phyloP scores from a whole-genome alignment of 768 basidiomycete species.

The Suillus placidus region DNA sequence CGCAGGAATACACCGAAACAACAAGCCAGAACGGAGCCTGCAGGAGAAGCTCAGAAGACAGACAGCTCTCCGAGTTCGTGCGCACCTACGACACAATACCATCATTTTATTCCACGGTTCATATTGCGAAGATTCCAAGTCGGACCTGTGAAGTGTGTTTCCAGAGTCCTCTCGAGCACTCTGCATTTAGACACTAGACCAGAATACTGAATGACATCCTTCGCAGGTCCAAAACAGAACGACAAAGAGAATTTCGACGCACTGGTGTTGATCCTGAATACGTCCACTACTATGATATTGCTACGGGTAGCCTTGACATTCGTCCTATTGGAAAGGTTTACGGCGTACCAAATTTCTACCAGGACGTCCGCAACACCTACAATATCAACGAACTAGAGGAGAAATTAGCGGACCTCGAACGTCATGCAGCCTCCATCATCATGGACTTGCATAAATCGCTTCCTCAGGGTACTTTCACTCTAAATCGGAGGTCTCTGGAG shows the following conservation, averaged over 20 bases:
- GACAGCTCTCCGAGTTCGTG: not conserved
- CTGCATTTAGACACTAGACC: not conserved
- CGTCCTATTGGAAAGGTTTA: constrained; percentile 18
- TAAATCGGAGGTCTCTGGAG: constrained; percentile 33
- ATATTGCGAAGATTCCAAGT: constrained; percentile 16
- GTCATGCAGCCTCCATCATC: constrained; percentile 28
- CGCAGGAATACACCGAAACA: not conserved
- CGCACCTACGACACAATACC: constrained; percentile 9
- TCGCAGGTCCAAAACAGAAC: constrained; percentile 16
- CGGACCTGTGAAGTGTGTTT: constrained; percentile 10
- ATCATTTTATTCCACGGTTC: constrained; percentile 19
- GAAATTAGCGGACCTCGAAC: constrained; percentile 33
- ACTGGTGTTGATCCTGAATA: constrained; percentile 15
- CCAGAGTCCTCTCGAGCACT: not conserved
- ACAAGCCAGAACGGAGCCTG: not conserved
- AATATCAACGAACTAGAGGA: constrained; percentile 34
- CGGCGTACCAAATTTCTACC: constrained; percentile 30
- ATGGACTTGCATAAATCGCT: constrained; percentile 17
- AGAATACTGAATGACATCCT: not conserved
- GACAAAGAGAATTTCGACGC: constrained; percentile 7
- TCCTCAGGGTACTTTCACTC: constrained; percentile 13
- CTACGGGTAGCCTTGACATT: constrained; percentile 12
- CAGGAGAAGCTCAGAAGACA: not conserved
- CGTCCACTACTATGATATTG: constrained; percentile 15
- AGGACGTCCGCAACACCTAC: constrained; percentile 21